Evolutionary conservation across 495 filamentous ascomycete species (phyloP).

Genomic region (Xylaria intraflava): DNA sequence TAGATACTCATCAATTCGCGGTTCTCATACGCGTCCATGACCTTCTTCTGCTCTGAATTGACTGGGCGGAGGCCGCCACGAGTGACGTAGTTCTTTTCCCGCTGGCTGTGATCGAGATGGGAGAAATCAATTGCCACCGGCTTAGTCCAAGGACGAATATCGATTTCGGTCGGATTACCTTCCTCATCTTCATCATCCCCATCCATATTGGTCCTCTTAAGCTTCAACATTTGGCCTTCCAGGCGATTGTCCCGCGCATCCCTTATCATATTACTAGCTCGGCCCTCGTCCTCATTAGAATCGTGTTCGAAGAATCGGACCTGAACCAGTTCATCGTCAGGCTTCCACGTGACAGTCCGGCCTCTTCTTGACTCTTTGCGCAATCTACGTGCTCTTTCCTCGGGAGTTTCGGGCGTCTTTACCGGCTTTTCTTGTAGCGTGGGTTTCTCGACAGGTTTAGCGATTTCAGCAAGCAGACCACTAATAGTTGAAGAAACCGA

Average conservation of each 20-base stretch:
- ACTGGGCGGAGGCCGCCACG: slow-evolving; percentile 56
- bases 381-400: slow-evolving; percentile 64
- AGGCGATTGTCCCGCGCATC: slow-evolving; percentile 65
- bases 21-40: slow-evolving; percentile 64
- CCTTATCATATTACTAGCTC: slow-evolving; percentile 55
- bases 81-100: slow-evolving; percentile 51
- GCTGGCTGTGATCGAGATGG: slow-evolving; percentile 44
- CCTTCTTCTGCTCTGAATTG: slow-evolving; percentile 57
- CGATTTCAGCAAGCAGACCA: slow-evolving; percentile 33
- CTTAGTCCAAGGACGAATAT: slow-evolving; percentile 31
- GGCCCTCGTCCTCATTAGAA: slow-evolving; percentile 66
- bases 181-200: slow-evolving; percentile 61
- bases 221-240: slow-evolving; percentile 71
- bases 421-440: slow-evolving; percentile 46
- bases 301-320: slow-evolving; percentile 71
- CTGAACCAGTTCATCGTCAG: slow-evolving; percentile 63
- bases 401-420: slow-evolving; percentile 57
- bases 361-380: slow-evolving; percentile 73
- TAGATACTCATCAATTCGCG: slow-evolving; percentile 83
- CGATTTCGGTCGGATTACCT: slow-evolving; percentile 16
- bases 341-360: slow-evolving; percentile 57
- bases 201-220: slow-evolving; percentile 44
- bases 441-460: slow-evolving; percentile 26
- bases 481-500: slow-evolving; percentile 19
- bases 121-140: slow-evolving; percentile 48